Evolutionary conservation across 2,329 filamentous ascomycete genomes (phyloP).

Genomic region (Fusarium sp.): DNA sequence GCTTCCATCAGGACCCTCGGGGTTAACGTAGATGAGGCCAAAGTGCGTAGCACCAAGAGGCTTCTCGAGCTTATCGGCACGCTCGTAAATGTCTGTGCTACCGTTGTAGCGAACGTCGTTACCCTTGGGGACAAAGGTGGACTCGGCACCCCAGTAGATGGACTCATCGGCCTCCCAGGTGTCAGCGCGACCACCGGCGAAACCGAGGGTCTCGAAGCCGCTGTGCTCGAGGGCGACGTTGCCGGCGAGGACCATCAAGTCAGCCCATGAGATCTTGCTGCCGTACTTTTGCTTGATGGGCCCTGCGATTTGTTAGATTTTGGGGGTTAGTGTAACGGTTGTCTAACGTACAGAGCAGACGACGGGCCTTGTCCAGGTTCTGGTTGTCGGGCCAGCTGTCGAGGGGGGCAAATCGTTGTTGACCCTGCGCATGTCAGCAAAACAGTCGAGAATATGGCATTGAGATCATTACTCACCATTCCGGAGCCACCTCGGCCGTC

Average conservation of each 20-base stretch:
- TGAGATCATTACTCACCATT: constrained; percentile 48
- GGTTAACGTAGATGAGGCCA: constrained; percentile 82
- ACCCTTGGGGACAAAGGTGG: constrained; percentile 71
- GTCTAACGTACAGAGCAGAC: constrained; percentile 67
- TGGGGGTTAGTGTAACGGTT: accelerated
- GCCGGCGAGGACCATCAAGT: constrained; percentile 75
- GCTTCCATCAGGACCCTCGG: constrained; percentile 78
- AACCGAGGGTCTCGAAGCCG: constrained; percentile 79
- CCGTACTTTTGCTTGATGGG: constrained; percentile 88
- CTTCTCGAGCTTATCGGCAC: constrained; percentile 68
- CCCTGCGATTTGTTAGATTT: constrained; percentile 44
- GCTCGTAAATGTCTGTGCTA: constrained; percentile 64
- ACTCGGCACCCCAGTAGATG: constrained; percentile 81
- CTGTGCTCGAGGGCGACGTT: constrained; percentile 83
- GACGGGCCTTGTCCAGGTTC: constrained; percentile 81
- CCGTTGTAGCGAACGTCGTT: constrained; percentile 77
- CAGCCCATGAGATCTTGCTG: constrained; percentile 84
- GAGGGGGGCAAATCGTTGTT: constrained; percentile 83
- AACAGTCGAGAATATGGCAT: neutral
- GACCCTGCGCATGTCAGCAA: constrained; percentile 55
- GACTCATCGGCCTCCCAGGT: constrained; percentile 81
- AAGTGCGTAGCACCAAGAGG: constrained; percentile 74
- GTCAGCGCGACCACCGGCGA: constrained; percentile 77
- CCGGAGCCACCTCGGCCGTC: constrained; percentile 82
- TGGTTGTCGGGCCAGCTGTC: constrained; percentile 86